phyloP scores from a whole-genome alignment of 257 asterid species.

The Solanum bulbocastanum region DNA sequence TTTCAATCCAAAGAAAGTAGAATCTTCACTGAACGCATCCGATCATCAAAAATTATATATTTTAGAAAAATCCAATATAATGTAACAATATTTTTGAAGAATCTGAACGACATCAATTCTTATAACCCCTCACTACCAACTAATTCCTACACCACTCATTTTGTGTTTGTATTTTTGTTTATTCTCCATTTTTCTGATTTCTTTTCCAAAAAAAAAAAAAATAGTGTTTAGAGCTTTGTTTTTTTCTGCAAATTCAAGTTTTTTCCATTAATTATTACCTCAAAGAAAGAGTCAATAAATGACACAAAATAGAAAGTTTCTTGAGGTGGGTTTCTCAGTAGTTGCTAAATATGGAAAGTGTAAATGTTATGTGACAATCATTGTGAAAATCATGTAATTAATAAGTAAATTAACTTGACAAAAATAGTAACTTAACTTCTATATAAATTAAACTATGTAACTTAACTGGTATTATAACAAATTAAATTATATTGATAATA shows the following conservation, averaged over 20 bases:
- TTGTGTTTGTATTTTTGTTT: neutral
- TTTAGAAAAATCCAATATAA: accelerated
- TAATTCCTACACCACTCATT: neutral
- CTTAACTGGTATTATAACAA: neutral
- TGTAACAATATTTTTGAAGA: neutral
- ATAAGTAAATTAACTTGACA: neutral
- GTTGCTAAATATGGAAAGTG: neutral
- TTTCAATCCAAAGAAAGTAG: neutral
- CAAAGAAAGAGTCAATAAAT: neutral
- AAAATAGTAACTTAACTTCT: neutral
- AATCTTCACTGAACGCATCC: accelerated
- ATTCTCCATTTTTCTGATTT: neutral
- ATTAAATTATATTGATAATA: neutral
- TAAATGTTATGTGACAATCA: neutral
- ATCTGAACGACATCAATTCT: neutral
- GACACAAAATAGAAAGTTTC: neutral
- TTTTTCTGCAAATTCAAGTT: neutral
- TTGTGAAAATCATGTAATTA: neutral
- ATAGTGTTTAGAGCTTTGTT: neutral
- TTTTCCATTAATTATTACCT: neutral
- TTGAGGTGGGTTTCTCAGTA: neutral
- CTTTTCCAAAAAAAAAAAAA: no score
- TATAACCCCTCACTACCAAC: neutral
- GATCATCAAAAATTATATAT: neutral
- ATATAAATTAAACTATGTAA: neutral